These are phyloP conservation scores for Neurospora sp. DNA, from an alignment of 495 filamentous ascomycete species.

Conservation along the genomic window DNA sequence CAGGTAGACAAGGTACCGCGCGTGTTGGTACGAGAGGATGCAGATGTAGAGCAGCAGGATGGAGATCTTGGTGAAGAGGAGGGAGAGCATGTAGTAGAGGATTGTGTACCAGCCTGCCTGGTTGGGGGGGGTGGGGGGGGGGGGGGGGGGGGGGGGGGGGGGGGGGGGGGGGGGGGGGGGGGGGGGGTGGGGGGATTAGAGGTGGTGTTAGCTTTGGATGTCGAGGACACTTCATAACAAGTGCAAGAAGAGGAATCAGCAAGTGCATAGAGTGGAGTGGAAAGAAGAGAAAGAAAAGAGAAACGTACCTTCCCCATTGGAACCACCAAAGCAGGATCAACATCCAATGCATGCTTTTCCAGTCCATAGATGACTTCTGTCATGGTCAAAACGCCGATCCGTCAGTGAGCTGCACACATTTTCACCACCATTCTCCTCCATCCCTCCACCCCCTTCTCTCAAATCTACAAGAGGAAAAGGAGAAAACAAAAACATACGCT, in stretches of 20 bases:
- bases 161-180: no score
- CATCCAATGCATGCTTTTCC: constrained; percentile 12
- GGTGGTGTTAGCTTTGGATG: neutral
- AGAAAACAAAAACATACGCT: constrained; percentile 5
- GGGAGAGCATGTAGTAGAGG: constrained; percentile 18
- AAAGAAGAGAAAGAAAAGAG: neutral
- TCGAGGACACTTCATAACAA: neutral
- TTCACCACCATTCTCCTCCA: no score
- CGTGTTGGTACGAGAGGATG: constrained; percentile 15
- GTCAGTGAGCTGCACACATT: no score
- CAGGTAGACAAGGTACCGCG: constrained; percentile 7
- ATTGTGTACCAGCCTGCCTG: constrained; percentile 20
- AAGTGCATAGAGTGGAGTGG: neutral
- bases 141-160: no score
- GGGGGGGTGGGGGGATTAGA: no score
- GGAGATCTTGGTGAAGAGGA: constrained; percentile 19
- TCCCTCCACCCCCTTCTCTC: no score
- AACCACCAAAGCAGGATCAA: constrained; percentile 3
- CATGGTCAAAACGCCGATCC: neutral
- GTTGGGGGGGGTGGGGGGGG: no score
- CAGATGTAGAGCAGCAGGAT: constrained; percentile 19
- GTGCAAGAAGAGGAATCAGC: no score
- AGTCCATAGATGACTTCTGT: constrained; percentile 13
- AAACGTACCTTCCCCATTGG: constrained; percentile 9
- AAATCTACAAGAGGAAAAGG: neutral